A percentile compares a stretch with the other conserved stretches of the same genome.
Evolutionary conservation across 2,329 filamentous ascomycete genomes (phyloP).

Genomic region (Zarea fungicola): DNA sequence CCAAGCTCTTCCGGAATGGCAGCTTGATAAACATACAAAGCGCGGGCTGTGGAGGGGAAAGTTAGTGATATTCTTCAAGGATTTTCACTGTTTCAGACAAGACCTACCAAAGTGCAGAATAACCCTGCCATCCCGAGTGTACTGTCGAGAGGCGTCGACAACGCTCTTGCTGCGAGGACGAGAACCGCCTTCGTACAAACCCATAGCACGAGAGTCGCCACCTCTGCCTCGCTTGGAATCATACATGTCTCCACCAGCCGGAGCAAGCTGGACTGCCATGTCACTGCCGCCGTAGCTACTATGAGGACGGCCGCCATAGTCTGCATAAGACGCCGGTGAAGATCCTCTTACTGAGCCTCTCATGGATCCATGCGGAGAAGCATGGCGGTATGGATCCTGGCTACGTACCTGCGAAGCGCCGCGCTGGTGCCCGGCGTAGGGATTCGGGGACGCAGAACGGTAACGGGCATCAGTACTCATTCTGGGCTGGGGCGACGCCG

Average conservation of each 20-base stretch:
- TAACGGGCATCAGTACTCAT: constrained; percentile 43
- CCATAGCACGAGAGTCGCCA: constrained; percentile 48
- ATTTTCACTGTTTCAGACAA: background rate
- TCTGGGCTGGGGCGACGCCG: constrained; percentile 56
- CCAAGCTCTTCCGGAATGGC: constrained; percentile 93
- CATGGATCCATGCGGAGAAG: constrained; percentile 44
- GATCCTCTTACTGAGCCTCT: constrained; percentile 39
- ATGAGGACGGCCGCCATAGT: constrained; percentile 42
- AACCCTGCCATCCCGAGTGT: constrained; percentile 77
- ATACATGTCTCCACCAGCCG: constrained; percentile 51
- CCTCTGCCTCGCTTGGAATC: constrained; percentile 50
- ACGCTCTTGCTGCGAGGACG: constrained; percentile 74
- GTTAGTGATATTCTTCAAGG: constrained; percentile 21
- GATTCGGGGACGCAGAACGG: constrained; percentile 58
- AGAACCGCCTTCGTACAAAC: constrained; percentile 49
- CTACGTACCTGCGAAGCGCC: constrained; percentile 33
- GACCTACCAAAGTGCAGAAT: constrained; percentile 91
- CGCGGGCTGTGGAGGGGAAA: constrained; percentile 60
- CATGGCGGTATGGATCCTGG: constrained; percentile 46
- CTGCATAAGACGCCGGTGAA: constrained; percentile 44
- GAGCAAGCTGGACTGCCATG: constrained; percentile 66
- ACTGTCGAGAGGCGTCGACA: constrained; percentile 74
- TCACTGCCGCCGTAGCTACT: constrained; percentile 47
- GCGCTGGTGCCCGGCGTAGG: constrained; percentile 43
- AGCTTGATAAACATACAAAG: constrained; percentile 89